Conservation (phyloP, 2,329 filamentous ascomycete species). For the Ascochyta fabae region DNA sequence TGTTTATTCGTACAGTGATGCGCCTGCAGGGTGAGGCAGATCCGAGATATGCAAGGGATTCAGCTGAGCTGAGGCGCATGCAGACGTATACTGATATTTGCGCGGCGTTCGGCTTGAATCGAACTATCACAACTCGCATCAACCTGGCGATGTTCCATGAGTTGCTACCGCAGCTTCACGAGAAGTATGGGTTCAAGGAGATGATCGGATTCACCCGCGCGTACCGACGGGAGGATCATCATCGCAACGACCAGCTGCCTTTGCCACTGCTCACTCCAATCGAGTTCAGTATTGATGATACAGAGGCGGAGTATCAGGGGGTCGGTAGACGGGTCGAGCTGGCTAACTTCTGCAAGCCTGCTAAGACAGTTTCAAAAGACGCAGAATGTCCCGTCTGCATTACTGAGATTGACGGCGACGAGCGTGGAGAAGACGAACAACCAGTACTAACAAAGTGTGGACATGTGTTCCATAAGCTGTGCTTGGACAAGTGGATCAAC, state of each 20-base stretch:
- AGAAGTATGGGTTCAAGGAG: neutral
- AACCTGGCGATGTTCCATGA: neutral
- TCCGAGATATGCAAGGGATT: neutral
- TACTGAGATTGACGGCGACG: neutral
- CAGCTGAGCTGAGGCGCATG: neutral
- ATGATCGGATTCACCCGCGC: constrained; percentile 1
- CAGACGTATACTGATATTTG: neutral
- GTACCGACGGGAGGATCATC: neutral
- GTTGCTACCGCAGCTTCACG: neutral
- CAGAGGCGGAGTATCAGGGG: constrained; percentile 2
- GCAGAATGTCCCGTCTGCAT: constrained; percentile 1
- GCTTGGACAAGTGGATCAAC: constrained; percentile 15
- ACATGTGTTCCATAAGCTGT: constrained; percentile 6
- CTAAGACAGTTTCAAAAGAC: neutral
- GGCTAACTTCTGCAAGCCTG: neutral
- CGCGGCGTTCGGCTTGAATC: neutral
- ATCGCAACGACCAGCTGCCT: neutral
- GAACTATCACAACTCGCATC: neutral
- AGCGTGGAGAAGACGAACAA: neutral
- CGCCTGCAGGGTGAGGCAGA: neutral
- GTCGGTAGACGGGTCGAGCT: neutral
- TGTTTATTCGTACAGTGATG: neutral
- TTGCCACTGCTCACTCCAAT: neutral
- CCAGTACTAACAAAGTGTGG: constrained; percentile 4
- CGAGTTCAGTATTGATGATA: constrained; percentile 1